Evolutionary conservation across 2,329 filamentous ascomycete genomes (phyloP).

Genomic region (Fonsecaea pedrosoi): DNA sequence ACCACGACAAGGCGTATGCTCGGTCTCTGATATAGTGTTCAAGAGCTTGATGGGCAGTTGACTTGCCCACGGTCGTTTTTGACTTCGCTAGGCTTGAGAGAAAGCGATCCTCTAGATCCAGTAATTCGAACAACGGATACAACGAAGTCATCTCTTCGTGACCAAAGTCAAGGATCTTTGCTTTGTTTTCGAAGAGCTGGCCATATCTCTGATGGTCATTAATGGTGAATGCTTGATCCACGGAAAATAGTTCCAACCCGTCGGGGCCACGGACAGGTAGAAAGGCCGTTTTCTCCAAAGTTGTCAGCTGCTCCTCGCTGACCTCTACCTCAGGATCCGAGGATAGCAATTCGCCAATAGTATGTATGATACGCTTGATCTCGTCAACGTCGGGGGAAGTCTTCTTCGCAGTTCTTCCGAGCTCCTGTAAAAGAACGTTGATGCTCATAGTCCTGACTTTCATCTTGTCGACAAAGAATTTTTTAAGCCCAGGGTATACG

Average conservation of each 20-base stretch:
- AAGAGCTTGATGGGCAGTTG: conserved; percentile 15
- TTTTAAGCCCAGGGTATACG: conserved; percentile 21
- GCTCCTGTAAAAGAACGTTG: conserved; percentile 26
- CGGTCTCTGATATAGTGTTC: conserved; percentile 25
- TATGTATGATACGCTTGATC: conserved; percentile 26
- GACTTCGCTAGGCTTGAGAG: conserved; percentile 16
- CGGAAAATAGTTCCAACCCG: conserved; percentile 13
- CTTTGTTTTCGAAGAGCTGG: conserved; percentile 20
- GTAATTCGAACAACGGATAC: conserved; percentile 22
- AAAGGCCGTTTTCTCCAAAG: conserved; percentile 21
- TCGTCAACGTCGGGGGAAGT: conserved; percentile 17
- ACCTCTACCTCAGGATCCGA: conserved; percentile 11
- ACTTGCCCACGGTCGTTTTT: conserved; percentile 11
- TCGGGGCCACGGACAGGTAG: conserved; percentile 25
- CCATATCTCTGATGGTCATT: conserved; percentile 28
- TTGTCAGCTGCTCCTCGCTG: conserved; percentile 16
- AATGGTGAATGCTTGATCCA: conserved; percentile 24
- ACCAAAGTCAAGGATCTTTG: conserved; percentile 24
- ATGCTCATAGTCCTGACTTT: conserved; percentile 29
- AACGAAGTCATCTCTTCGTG: conserved; percentile 26
- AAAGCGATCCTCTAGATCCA: conserved; percentile 20
- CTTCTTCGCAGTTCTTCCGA: conserved; percentile 18
- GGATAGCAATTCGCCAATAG: conserved; percentile 25
- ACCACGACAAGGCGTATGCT: conserved; percentile 34
- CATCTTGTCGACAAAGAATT: conserved; percentile 31